phyloP scores from a whole-genome alignment of 2,329 filamentous ascomycete genomes.

The Pyrenophora seminiperda region DNA sequence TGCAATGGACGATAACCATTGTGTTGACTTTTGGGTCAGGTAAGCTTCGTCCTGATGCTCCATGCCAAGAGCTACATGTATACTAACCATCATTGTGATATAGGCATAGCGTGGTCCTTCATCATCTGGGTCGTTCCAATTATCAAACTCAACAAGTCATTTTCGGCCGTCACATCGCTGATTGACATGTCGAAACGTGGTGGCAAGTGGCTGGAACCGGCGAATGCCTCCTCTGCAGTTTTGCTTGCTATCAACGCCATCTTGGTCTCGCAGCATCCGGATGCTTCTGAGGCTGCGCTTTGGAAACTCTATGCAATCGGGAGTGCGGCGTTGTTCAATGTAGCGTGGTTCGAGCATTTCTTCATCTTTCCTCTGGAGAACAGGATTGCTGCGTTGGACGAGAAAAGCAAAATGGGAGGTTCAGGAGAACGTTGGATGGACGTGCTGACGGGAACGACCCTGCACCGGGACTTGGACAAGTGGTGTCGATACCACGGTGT shows the following conservation, averaged over 20 bases:
- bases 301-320: conserved; percentile 2
- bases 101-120: conserved; percentile 11
- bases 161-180: conserved; percentile 1
- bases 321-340: conserved; percentile 1
- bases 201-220: conserved; percentile 4
- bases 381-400: neutral
- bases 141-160: conserved; percentile 9
- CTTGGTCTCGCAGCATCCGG: conserved; percentile 6
- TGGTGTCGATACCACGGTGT: conserved; percentile 6
- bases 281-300: neutral
- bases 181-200: conserved; percentile 7
- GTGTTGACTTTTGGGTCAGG: neutral
- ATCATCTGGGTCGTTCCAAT: conserved; percentile 9
- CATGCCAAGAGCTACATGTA: neutral
- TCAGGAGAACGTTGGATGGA: neutral
- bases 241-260: conserved; percentile 1
- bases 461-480: conserved; percentile 2
- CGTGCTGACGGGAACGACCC: neutral
- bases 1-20: neutral
- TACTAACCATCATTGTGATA: neutral
- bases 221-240: conserved; percentile 6
- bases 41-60: neutral
- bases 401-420: neutral
- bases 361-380: conserved; percentile 10
- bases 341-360: conserved; percentile 8